Evolutionary conservation across 2,329 filamentous ascomycete genomes (phyloP).

Genomic region (Myriosclerotinia duriaeana): DNA sequence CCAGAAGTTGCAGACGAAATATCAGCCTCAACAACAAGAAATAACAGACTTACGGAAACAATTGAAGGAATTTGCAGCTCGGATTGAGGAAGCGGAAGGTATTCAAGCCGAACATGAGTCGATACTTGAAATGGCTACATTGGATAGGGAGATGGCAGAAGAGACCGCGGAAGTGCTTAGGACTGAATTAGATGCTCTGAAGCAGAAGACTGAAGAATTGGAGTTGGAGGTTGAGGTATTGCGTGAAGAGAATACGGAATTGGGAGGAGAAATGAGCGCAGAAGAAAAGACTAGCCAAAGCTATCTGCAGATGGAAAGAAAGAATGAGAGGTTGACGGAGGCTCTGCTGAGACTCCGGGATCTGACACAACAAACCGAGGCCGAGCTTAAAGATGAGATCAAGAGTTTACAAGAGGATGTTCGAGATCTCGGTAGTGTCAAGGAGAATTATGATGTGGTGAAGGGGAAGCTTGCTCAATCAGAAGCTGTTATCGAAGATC

Average conservation of each 20-base stretch:
- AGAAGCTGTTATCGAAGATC: slow-evolving; percentile 76
- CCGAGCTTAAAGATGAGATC: slow-evolving; percentile 73
- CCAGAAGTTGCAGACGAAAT: slow-evolving; percentile 86
- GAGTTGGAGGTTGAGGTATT: slow-evolving; percentile 86
- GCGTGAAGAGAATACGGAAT: slow-evolving; percentile 81
- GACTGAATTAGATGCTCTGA: slow-evolving; percentile 74
- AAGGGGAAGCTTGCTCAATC: slow-evolving; percentile 72
- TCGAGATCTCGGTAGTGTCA: slow-evolving; percentile 64
- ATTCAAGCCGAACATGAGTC: slow-evolving; percentile 82
- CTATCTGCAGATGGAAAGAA: slow-evolving; percentile 88
- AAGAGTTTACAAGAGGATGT: slow-evolving; percentile 71
- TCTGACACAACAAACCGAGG: slow-evolving; percentile 80
- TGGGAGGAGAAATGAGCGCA: slow-evolving; percentile 78
- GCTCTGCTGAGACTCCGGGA: slow-evolving; percentile 83
- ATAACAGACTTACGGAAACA: slow-evolving; percentile 72
- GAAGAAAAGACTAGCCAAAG: slow-evolving; percentile 85
- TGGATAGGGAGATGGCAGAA: slow-evolving; percentile 96
- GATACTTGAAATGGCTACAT: slow-evolving; percentile 77
- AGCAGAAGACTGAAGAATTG: slow-evolving; percentile 76
- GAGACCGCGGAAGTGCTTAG: slow-evolving; percentile 83
- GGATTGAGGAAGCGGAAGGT: slow-evolving; percentile 67
- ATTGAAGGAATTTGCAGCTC: slow-evolving; percentile 71
- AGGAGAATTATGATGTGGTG: slow-evolving; percentile 66
- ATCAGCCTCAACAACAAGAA: slow-evolving; percentile 80
- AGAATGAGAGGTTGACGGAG: slow-evolving; percentile 83